Evolutionary conservation across 176 grass and related monocot genomes (phyloP), one percentile per base, ranked within the genome.

Genomic region (Rhipidocladum racemiflorum): DNA sequence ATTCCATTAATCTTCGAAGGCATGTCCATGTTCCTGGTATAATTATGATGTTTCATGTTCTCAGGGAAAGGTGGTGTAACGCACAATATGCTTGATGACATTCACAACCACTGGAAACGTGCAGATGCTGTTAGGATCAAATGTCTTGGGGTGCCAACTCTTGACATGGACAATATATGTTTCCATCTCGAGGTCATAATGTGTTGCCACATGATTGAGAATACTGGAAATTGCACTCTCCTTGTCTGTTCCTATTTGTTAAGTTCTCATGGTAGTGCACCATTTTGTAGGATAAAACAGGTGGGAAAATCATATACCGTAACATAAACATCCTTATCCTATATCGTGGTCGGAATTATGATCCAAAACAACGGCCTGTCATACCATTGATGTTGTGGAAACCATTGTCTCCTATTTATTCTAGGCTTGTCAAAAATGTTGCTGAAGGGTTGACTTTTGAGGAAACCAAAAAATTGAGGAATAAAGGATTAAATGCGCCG

Each of bases 321-420:
- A 77, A 71, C 43, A 86, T 91, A 71, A 91, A 91, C 53, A 81
- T 91, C 13, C 69, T 94, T 39, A 81, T 94, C 27, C 57, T 94
- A 34, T 91, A 91, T 45, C 87, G 84, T 55, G 92, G 92, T 38
- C 87, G 81, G 48, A 68, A 83, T 67, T 94, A 94, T 89, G 84
- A 87, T 75, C 61, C 87, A 7, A 85, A 89, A 48, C 57, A 72
- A 27, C 76, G 81, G 14, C 89, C 92, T 54, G 17, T 17, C 1
- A 82, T 91, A 85, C 89, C 89, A 15, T 59, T 94, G 72, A 94
- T 94, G 87, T 44, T 91, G 69, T 94, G 92, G 92, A 94, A 94
- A 65, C 92, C 89, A 34, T 84, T 91, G 29, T 87, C 89, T 62
- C 92, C 92, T 59, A 85, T 94, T 49, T 94, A 94, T 85, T 63